Conservation (phyloP, 169 alveolate genomes). For the Ichthyophthirius multifiliis region DNA sequence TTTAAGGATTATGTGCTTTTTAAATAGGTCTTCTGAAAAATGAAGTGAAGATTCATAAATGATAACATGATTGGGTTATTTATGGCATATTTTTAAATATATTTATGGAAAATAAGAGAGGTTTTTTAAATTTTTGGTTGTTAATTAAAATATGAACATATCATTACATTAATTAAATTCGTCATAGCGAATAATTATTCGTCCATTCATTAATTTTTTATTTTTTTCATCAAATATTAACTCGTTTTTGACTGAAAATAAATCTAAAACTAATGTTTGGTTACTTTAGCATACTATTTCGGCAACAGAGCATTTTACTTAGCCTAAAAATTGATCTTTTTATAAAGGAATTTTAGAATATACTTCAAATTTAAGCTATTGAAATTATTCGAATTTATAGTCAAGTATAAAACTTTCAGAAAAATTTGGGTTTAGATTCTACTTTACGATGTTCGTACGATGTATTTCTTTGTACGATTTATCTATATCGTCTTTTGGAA, state of each 20-base stretch:
- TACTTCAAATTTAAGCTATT: slow-evolving; percentile 27
- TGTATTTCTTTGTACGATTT: too few species aligned
- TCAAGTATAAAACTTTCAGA: slow-evolving; percentile 5
- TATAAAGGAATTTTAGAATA: neutral
- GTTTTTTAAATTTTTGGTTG: slow-evolving; percentile 3
- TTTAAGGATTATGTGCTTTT: neutral
- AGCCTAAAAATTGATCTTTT: slow-evolving; percentile 23
- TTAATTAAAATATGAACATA: slow-evolving; percentile 10
- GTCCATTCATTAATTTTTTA: slow-evolving; percentile 4
- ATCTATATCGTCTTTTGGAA: too few species aligned
- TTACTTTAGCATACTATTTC: slow-evolving; percentile 36
- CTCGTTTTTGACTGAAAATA: neutral
- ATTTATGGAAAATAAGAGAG: neutral
- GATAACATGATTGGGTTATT: neutral
- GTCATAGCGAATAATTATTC: slow-evolving; percentile 25
- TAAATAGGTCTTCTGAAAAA: neutral
- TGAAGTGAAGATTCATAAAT: neutral
- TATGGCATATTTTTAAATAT: neutral
- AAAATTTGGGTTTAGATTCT: slow-evolving; percentile 43
- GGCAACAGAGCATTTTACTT: slow-evolving; percentile 17
- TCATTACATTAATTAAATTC: slow-evolving; percentile 33
- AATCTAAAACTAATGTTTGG: neutral
- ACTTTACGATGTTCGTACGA: slow-evolving; percentile 12
- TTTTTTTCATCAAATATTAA: neutral
- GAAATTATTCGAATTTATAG: slow-evolving; percentile 33